A percentile compares a stretch with the other conserved stretches of the same genome.
Conservation (phyloP, 352 stramenopile species). For the Pythium brassicae region DNA sequence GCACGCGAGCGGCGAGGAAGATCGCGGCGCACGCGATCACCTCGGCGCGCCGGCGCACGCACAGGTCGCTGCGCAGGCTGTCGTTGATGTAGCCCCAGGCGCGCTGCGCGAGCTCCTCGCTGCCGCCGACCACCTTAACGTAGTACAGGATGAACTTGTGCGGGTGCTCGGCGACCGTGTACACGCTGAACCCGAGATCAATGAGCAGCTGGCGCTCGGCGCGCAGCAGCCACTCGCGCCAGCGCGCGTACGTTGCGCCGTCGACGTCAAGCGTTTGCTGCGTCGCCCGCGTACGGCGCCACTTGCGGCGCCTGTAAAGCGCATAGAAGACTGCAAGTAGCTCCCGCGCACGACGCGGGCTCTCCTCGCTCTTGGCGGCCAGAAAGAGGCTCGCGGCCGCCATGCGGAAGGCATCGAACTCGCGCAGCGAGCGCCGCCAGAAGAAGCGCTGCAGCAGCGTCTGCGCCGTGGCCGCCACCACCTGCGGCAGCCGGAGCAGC, state of each 20-base stretch:
- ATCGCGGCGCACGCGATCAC: constrained; percentile 89
- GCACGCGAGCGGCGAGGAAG: constrained; percentile 72
- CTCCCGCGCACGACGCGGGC: constrained; percentile 73
- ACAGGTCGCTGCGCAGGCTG: constrained; percentile 81
- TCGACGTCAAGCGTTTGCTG: constrained; percentile 71
- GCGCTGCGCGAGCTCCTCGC: constrained; percentile 63
- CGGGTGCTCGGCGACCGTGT: constrained; percentile 90
- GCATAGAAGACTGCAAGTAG: constrained; percentile 87
- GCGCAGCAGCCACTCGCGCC: constrained; percentile 83
- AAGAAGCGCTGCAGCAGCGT: constrained; percentile 91
- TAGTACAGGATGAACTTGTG: constrained; percentile 95
- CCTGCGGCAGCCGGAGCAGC: constrained; percentile 82
- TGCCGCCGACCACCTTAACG: constrained; percentile 81
- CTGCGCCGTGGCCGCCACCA: constrained; percentile 89
- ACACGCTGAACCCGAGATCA: constrained; percentile 90
- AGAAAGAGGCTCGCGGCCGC: constrained; percentile 88
- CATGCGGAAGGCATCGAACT: constrained; percentile 89
- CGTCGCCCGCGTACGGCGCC: constrained; percentile 33
- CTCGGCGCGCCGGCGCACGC: constrained; percentile 72
- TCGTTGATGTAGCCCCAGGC: constrained; percentile 92
- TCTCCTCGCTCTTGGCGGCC: constrained; percentile 88
- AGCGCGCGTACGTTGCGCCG: constrained; percentile 54
- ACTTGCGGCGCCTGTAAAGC: constrained; percentile 74
- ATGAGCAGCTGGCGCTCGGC: constrained; percentile 90
- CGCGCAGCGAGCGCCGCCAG: constrained; percentile 73